Evolutionary conservation across 2,329 filamentous ascomycete species (phyloP), one percentile per base, ranked within the genome.

Genomic region (Xylariaceae sp.): DNA sequence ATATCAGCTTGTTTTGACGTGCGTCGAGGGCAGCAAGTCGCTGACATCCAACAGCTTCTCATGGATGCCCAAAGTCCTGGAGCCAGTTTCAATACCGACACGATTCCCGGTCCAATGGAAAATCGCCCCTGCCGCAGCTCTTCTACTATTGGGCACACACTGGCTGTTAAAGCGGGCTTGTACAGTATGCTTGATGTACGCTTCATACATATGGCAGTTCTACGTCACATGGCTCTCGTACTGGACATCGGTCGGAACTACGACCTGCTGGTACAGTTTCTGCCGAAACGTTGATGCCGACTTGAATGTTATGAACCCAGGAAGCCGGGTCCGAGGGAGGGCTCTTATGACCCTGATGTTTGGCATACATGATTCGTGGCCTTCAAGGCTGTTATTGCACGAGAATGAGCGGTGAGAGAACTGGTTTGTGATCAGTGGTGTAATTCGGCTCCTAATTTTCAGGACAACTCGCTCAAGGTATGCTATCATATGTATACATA

Each of bases 281-380:
- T 4, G 18, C 12, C 8, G 30, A 1, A 22, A 42, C 4, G 19
- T 57, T 12, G 28, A 29, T 4, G 13, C 39, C 0, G 53, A 55
- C 38, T 37, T 56, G 32, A 19, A 40, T 9, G 13, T 57, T 16
- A 17, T 44, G n/a, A 18, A 52, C 31, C 38, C 38, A 4, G 37
- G 26, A 16, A 57, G 47, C 9, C 50, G 47, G 31, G 48, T 51
- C 7, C 16, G 37, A 9, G 35, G 38, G 12, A 48, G 47, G 11
- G 47, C 33, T 11, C 2, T 34, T 3, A 58, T 57, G 55, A 56
- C 55, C 3, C 33, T 35, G 1, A 9, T 55, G 4, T 57, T 53
- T 32, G 52, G 55, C 1, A 29, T 56, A 9, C 41, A 39, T 26
- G 57, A 51, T 26, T 56, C 54, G 8, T 59, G 55, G 55, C 55